Evolutionary conservation across 768 basidiomycete genomes (phyloP), one percentile per base, ranked within the genome.

Genomic region (Neoboletus subvelutipes): DNA sequence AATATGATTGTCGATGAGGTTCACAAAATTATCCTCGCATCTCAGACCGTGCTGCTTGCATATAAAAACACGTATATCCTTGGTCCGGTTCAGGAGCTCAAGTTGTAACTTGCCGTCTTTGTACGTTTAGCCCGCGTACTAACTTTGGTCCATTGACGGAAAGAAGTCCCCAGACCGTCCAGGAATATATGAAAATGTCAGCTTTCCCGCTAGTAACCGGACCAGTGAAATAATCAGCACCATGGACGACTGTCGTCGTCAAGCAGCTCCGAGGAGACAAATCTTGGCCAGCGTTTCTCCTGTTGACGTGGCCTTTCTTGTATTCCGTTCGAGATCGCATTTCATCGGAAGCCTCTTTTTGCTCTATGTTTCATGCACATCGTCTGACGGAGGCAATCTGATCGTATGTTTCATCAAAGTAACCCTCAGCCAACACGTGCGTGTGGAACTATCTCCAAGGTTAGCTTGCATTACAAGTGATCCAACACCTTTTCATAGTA

Each of bases 51-150:
- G 41, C 12, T 45, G 22, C 34, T 57, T 9, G 48, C 40, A n/a
- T 41, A 49, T 45, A 47, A 48, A 55, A 55, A 62, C 40, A 42
- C 20, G 9, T 55, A 47, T 42, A 31, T 62, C 56, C 50, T 63
- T 26, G 50, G 49, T 45, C 50, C 39, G 29, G 33, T 52, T 20
- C 56, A 52, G 37, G 55, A 54, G 53, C 33, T 34, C 43, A 37
- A 50, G 34, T 28, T 31, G 31, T 36, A 10, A 17, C 17, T 12
- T 42, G 31, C 39, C 34, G 10, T 28, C 34, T 17, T 37, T 31
- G 59, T 60, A 60, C 59, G 57, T 60, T 34, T 33, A 45, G 2
- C n/a, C 5, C 37, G 28, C 12, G 36, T 50, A 22, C 50, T 17
- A 13, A 49, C 22, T 45, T 18, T 45, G 29, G 20, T 13, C 17